A percentile compares a stretch with the other conserved stretches of the same genome.
Evolutionary conservation across 352 stramenopile genomes (phyloP).

Genomic region (Lagenidium giganteum): DNA sequence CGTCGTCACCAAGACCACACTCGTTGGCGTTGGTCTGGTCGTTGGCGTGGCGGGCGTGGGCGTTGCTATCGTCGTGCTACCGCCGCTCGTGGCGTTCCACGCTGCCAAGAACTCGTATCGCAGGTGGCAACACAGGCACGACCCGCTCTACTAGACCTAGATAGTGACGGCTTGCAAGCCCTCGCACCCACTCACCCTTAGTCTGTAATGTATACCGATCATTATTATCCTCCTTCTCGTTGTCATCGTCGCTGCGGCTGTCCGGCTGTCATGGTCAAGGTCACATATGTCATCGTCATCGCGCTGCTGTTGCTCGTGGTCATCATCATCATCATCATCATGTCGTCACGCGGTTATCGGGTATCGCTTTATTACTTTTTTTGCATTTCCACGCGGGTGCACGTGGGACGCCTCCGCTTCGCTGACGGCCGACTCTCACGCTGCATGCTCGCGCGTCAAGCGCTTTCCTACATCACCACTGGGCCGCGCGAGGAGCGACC

Average conservation of each 20-base stretch:
- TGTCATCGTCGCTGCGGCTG: too few relatives aligned
- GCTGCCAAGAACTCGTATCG: slow-evolving; percentile 42
- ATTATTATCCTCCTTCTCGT: background rate
- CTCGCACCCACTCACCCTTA: too few relatives aligned
- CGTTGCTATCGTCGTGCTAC: slow-evolving; percentile 61
- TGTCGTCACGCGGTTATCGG: background rate
- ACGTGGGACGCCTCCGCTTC: too few relatives aligned
- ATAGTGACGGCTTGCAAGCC: too few relatives aligned
- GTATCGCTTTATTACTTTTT: background rate
- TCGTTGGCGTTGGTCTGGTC: slow-evolving; percentile 44
- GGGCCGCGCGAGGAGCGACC: background rate
- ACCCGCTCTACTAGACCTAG: slow-evolving; percentile 22
- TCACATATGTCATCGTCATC: too few relatives aligned
- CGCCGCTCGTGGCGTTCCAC: slow-evolving; percentile 59
- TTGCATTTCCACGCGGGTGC: too few relatives aligned
- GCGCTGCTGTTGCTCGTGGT: too few relatives aligned
- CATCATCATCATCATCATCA: slow-evolving; percentile 13
- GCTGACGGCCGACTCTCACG: too few relatives aligned
- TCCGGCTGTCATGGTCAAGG: too few relatives aligned
- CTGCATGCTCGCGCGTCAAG: background rate
- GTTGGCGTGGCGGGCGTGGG: slow-evolving; percentile 48
- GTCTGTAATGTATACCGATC: background rate
- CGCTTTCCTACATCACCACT: background rate
- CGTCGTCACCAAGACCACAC: slow-evolving; percentile 61
- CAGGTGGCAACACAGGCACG: slow-evolving; percentile 33